Base-by-base conservation (phyloP, 2,329 filamentous ascomycete genomes). In the Macrophomina pseudophaseolina region DNA sequence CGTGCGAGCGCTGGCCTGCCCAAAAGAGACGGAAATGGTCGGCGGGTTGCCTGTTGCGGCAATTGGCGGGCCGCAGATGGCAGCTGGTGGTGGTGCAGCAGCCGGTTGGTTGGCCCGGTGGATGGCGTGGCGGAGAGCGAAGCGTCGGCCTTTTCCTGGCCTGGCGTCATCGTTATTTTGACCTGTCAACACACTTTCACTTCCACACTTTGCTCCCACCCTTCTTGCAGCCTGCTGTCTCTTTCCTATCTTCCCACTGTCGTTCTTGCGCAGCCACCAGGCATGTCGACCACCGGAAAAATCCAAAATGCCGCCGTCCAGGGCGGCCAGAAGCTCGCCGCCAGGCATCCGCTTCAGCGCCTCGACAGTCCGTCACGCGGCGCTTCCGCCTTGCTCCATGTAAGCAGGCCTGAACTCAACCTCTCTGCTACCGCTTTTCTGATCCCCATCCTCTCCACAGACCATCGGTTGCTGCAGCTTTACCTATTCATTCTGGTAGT, bases 341-440 rank as follows among this genome's bases (percentile, higher is more conserved):
- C 74, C 59, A 76, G 73, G 53, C 89, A 92, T 79, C 87, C 85
- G 51, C 83, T 91, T 4, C 90, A 93, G 77, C 83, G 88, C 46
- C 79, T 92, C 23, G 74, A 83, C 3, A 89, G 90, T 67, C 91
- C 91, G 0, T 89, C 89, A 1, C 85, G 85, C 67, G 84, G 84
- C 48, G 71, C 87, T 66, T 92, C 90, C 2, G 84, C 90, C 28
- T 68, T 86, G 9, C 75, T 92, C 49, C 91, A 93, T 76, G 76
- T 83, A 69, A 35, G 71, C 66, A 12, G 42, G 9, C 12, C 52
- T 30, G 35, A 42, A 16, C 49, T 32, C n/a, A 46, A 38, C 8
- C 5, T 18, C 1, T 53, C n/a, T 32, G 16, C 42, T 33, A 49
- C 12, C 40, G 42, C 12, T 30, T 11, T 58, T 40, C 33, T 64